These are phyloP conservation scores for Trichoderma atroviride DNA, from an alignment of 2,329 filamentous ascomycete species.

Conservation along the genomic window DNA sequence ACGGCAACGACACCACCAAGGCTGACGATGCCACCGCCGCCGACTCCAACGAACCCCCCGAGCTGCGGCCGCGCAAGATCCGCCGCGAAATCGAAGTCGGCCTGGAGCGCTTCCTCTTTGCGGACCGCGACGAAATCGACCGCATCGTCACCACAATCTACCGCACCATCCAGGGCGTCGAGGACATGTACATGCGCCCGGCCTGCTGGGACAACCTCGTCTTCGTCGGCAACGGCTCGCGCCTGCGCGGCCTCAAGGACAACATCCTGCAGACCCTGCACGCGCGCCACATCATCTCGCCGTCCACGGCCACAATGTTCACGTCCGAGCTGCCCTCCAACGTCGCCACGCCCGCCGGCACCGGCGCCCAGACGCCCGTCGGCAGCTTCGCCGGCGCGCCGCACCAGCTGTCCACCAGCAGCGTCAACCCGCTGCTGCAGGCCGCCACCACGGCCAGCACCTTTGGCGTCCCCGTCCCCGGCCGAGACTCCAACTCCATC, in stretches of 20 bases:
- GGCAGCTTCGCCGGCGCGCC: conserved; percentile 58
- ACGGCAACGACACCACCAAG: neutral
- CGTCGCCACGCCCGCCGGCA: conserved; percentile 86
- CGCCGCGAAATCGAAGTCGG: conserved; percentile 75
- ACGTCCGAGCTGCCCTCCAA: conserved; percentile 95
- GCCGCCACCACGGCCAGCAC: conserved; percentile 80
- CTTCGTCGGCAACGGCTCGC: conserved; percentile 84
- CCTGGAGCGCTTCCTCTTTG: conserved; percentile 71
- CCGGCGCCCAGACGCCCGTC: conserved; percentile 88
- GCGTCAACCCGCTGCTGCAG: conserved; percentile 87
- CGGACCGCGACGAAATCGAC: conserved; percentile 73
- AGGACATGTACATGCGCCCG: conserved; percentile 81
- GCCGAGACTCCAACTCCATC: conserved; percentile 39
- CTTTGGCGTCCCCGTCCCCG: conserved; percentile 51
- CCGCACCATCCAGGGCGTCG: conserved; percentile 77
- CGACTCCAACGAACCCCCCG: conserved; percentile 34
- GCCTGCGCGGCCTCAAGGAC: conserved; percentile 78
- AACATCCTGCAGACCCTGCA: conserved; percentile 79
- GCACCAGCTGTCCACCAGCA: conserved; percentile 58
- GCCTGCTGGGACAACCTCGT: conserved; percentile 91
- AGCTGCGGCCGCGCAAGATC: conserved; percentile 54
- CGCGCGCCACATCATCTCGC: conserved; percentile 85
- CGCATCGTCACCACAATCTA: conserved; percentile 83
- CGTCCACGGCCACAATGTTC: conserved; percentile 92
- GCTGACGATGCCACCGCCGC: neutral